Percentiles rank a stretch among this genome's conserved stretches.
phyloP scores from a whole-genome alignment of 768 basidiomycete genomes.

The Mycena maculata region DNA sequence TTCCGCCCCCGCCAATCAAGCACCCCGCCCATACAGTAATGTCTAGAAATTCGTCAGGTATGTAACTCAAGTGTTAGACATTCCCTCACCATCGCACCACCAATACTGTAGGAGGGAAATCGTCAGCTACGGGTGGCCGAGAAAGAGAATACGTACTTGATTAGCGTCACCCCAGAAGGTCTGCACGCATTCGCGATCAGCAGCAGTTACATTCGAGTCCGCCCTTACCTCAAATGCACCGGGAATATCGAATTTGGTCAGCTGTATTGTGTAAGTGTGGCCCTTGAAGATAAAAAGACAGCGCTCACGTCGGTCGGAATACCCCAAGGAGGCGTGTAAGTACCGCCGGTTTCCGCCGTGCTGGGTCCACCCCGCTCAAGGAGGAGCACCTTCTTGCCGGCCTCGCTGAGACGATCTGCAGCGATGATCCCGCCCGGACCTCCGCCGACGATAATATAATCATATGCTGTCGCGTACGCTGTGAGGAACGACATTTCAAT shows the following conservation, averaged over 20 bases:
- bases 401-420: constrained; percentile 68
- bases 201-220: neutral
- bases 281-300: neutral
- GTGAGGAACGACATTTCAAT: neutral
- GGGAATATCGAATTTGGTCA: constrained; percentile 40
- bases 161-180: constrained; percentile 53
- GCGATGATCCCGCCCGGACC: constrained; percentile 69
- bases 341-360: constrained; percentile 68
- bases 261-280: too few species aligned
- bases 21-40: constrained; percentile 73
- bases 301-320: constrained; percentile 55
- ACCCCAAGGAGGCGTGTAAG: constrained; percentile 63
- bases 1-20: constrained; percentile 70
- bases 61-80: neutral
- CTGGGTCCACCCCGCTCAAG: constrained; percentile 74
- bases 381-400: constrained; percentile 71
- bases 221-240: constrained; percentile 43
- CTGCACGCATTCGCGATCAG: neutral
- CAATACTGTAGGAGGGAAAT: constrained; percentile 55
- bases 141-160: neutral
- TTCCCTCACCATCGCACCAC: constrained; percentile 68
- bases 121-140: neutral
- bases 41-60: constrained; percentile 48
- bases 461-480: constrained; percentile 48
- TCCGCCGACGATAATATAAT: constrained; percentile 68